These are phyloP conservation scores for Hyphopichia homilentoma DNA, from an alignment of 805 yeast species.

Conservation along the genomic window DNA sequence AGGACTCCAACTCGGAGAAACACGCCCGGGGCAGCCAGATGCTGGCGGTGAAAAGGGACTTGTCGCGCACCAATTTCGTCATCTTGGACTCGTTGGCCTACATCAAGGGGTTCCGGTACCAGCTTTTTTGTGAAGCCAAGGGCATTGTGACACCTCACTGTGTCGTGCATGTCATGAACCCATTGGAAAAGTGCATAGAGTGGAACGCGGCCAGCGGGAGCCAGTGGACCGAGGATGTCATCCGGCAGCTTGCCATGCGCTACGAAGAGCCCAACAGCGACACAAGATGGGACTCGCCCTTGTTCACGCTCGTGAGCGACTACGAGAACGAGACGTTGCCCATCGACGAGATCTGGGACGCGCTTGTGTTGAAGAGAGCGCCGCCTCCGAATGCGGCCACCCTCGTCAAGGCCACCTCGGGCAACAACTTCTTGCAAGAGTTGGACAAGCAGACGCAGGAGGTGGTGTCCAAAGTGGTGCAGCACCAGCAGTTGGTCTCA, in stretches of 20 bases:
- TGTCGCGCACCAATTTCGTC: slow-evolving; percentile 67
- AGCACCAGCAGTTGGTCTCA: slow-evolving; percentile 52
- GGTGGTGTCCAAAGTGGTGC: slow-evolving; percentile 60
- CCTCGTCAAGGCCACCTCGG: slow-evolving; percentile 71
- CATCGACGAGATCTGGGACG: slow-evolving; percentile 63
- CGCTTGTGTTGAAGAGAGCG: slow-evolving; percentile 56
- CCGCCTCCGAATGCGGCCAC: slow-evolving; percentile 85
- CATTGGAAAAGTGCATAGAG: slow-evolving; percentile 55
- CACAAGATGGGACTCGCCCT: slow-evolving; percentile 92
- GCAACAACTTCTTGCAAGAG: slow-evolving; percentile 71
- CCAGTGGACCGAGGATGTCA: slow-evolving; percentile 63
- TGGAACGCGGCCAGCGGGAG: slow-evolving; percentile 51
- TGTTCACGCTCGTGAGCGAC: slow-evolving; percentile 63
- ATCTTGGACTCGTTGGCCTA: slow-evolving; percentile 83
- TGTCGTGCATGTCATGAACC: slow-evolving; percentile 73
- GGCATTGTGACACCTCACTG: slow-evolving; percentile 77
- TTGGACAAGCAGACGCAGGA: slow-evolving; percentile 68
- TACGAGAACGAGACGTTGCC: slow-evolving; percentile 49
- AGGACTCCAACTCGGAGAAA: slow-evolving; percentile 74
- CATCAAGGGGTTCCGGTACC: slow-evolving; percentile 94
- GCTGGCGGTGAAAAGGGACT: slow-evolving; percentile 82
- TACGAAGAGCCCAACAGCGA: slow-evolving; percentile 90
- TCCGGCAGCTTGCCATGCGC: slow-evolving; percentile 71
- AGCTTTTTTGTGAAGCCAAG: slow-evolving; percentile 90
- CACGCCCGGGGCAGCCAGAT: slow-evolving; percentile 79